phyloP scores from a whole-genome alignment of 2,329 filamentous ascomycete species.

The Penicillium olsonii region DNA sequence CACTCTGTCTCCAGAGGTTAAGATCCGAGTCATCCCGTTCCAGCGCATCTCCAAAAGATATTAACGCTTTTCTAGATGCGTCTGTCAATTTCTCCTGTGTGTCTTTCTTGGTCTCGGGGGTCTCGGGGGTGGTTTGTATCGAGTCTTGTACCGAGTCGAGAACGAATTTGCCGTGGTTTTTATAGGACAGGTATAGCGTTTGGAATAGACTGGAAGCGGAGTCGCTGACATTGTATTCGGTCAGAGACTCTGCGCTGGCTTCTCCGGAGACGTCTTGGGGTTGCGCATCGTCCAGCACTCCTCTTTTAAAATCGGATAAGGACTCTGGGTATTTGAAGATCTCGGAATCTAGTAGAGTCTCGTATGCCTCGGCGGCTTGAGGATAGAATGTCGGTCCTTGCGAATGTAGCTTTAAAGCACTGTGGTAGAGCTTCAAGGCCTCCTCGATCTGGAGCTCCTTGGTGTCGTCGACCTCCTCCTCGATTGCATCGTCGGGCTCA shows the following conservation, averaged over 20 bases:
- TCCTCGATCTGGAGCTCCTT: slow-evolving; percentile 98
- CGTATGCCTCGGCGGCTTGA: slow-evolving; percentile 79
- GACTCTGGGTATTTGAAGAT: slow-evolving; percentile 93
- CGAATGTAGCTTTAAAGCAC: slow-evolving; percentile 84
- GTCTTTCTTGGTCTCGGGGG: slow-evolving; percentile 18
- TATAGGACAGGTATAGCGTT: slow-evolving; percentile 89
- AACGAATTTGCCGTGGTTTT: slow-evolving; percentile 90
- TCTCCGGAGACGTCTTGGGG: slow-evolving; percentile 18
- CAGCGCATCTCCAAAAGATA: slow-evolving; percentile 61
- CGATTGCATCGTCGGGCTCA: slow-evolving; percentile 84
- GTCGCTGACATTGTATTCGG: slow-evolving; percentile 65
- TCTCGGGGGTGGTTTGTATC: slow-evolving; percentile 28
- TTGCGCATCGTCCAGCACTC: slow-evolving; percentile 53
- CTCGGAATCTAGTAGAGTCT: slow-evolving; percentile 82
- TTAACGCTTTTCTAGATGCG: slow-evolving; percentile 46
- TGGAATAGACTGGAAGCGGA: slow-evolving; percentile 79
- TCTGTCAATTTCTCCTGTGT: slow-evolving; percentile 30
- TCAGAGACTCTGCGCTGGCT: slow-evolving; percentile 31
- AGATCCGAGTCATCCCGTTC: slow-evolving; percentile 66
- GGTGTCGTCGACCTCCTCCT: slow-evolving; percentile 91
- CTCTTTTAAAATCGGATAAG: slow-evolving; percentile 77
- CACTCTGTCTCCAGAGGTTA: slow-evolving; percentile 64
- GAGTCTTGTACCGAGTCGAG: slow-evolving; percentile 71
- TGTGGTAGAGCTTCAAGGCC: slow-evolving; percentile 90
- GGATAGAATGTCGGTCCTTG: slow-evolving; percentile 76